Percentiles rank a stretch among this genome's conserved stretches.
Conservation (phyloP, 2,329 filamentous ascomycete genomes). For the Nemania serpens region DNA sequence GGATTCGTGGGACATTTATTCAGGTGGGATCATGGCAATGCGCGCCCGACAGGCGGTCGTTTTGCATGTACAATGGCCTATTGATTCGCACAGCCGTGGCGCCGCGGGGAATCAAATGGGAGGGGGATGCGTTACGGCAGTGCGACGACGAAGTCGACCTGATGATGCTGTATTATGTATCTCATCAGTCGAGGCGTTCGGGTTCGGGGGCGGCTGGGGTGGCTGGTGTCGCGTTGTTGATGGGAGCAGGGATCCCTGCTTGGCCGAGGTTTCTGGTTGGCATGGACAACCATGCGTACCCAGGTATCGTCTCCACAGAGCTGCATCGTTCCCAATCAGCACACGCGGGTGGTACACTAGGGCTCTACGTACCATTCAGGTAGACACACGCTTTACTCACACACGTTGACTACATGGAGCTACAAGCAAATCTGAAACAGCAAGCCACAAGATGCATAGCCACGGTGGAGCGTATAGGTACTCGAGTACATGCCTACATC, state of each 20-base stretch:
- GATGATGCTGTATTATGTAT: neutral
- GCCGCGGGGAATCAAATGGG: conserved; percentile 1
- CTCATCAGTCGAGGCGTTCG: conserved; percentile 7
- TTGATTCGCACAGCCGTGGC: conserved; percentile 11
- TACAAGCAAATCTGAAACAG: too few species aligned
- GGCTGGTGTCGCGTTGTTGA: conserved; percentile 31
- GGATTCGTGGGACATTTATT: conserved; percentile 67
- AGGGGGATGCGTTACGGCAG: neutral
- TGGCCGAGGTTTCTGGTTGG: conserved; percentile 29
- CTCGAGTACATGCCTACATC: neutral
- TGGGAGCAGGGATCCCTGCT: conserved; percentile 22
- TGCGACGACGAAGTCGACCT: conserved; percentile 4
- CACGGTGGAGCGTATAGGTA: too few species aligned
- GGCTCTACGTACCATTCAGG: too few species aligned
- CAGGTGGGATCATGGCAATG: conserved; percentile 46
- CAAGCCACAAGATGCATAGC: too few species aligned
- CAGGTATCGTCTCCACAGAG: too few species aligned
- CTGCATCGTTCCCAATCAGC: too few species aligned
- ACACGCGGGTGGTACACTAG: too few species aligned
- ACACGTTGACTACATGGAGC: too few species aligned
- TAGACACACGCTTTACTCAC: too few species aligned
- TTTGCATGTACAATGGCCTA: conserved; percentile 12
- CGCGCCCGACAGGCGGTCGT: conserved; percentile 22
- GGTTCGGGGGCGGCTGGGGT: conserved; percentile 28
- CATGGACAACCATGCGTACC: conserved; percentile 24